Evolutionary conservation across 2,329 filamentous ascomycete species (phyloP).

Genomic region (Ilyonectria robusta): DNA sequence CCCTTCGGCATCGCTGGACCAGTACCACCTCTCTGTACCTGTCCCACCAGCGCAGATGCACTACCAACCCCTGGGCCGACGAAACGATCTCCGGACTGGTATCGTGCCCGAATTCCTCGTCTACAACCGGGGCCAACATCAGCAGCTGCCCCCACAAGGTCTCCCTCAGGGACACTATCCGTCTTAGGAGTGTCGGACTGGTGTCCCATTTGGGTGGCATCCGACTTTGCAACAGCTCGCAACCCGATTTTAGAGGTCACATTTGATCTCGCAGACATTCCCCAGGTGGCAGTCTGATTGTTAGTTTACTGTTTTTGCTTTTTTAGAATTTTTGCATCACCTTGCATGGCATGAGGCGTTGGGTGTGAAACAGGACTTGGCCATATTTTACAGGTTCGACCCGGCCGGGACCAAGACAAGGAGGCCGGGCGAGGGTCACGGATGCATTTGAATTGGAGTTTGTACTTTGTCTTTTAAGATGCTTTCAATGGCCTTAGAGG

Average conservation of each 20-base stretch:
- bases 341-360: constrained; percentile 51
- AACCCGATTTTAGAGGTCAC: constrained; percentile 24
- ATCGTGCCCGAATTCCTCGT: constrained; percentile 75
- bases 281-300: constrained; percentile 11
- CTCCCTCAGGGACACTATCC: constrained; percentile 53
- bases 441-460: constrained; percentile 33
- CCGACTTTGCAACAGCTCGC: not conserved
- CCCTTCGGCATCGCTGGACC: constrained; percentile 82
- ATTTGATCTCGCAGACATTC: constrained; percentile 18
- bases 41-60: constrained; percentile 82
- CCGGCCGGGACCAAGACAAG: constrained; percentile 17
- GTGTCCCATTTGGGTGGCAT: constrained; percentile 15
- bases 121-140: constrained; percentile 53
- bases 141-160: constrained; percentile 43
- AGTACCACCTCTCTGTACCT: constrained; percentile 74
- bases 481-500: constrained; percentile 18
- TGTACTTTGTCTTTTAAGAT: constrained; percentile 10
- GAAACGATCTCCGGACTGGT: constrained; percentile 77
- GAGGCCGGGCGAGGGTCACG: constrained; percentile 15
- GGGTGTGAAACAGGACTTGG: constrained; percentile 37
- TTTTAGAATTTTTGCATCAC: constrained; percentile 40
- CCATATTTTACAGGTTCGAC: constrained; percentile 16
- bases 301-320: constrained; percentile 34
- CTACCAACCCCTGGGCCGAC: constrained; percentile 82
- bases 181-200: constrained; percentile 51